Evolutionary conservation across 257 asterid species (phyloP).

Genomic region (Solanum chilense): DNA sequence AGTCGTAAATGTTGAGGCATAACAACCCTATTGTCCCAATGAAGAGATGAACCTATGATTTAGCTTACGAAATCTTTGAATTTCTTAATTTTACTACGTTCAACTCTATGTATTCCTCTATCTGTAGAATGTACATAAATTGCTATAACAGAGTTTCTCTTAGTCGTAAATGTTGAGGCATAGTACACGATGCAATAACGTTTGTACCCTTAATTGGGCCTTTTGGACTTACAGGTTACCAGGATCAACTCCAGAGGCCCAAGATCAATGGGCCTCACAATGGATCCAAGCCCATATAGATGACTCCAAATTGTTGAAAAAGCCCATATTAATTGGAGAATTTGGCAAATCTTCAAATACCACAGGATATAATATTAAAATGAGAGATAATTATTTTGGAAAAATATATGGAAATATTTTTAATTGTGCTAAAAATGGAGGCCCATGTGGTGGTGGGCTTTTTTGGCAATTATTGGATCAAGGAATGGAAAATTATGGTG

Average conservation of each 20-base stretch:
- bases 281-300: constrained; percentile 11
- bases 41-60: no score
- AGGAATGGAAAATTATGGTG: constrained; percentile 8
- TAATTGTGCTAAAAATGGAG: neutral
- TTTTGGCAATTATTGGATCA: constrained; percentile 16
- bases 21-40: no score
- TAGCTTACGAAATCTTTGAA: no score
- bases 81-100: no score
- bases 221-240: neutral
- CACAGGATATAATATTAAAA: neutral
- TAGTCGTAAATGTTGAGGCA: neutral
- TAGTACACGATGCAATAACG: neutral
- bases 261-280: neutral
- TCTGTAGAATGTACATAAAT: no score
- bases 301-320: constrained; percentile 3
- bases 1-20: no score
- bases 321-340: constrained; percentile 8
- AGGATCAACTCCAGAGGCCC: neutral
- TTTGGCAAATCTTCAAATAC: constrained; percentile 7
- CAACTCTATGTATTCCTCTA: no score
- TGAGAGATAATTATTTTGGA: constrained; percentile 5
- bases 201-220: neutral
- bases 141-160: no score
- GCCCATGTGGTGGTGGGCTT: constrained; percentile 1
- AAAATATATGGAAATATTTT: constrained; percentile 1